These are phyloP conservation scores for Leptosphaerulina australis DNA, from an alignment of 2,329 filamentous ascomycete genomes.

Conservation along the genomic window DNA sequence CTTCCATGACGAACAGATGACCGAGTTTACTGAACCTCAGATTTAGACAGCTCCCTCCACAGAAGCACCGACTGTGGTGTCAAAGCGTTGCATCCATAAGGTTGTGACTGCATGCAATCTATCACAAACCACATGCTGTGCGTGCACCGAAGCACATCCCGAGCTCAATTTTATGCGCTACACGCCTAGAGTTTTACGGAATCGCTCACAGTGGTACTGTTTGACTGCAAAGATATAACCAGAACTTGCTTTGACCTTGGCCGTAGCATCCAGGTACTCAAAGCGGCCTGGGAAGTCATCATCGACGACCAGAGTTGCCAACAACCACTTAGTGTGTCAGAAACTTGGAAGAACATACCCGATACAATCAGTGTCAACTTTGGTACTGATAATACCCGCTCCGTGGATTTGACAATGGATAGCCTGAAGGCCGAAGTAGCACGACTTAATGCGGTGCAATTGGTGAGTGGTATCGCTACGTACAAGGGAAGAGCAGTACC, in stretches of 20 bases:
- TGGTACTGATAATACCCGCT: constrained; percentile 9
- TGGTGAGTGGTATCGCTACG: constrained; percentile 1
- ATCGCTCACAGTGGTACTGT: constrained; percentile 14
- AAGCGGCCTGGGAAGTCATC: not conserved
- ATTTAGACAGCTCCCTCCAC: not conserved
- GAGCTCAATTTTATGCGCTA: constrained; percentile 7
- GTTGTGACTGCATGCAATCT: constrained; percentile 17
- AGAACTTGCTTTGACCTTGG: not conserved
- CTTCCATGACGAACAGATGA: not conserved
- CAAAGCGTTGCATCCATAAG: constrained; percentile 22
- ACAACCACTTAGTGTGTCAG: not conserved
- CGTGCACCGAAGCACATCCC: constrained; percentile 18
- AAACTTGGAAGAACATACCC: not conserved
- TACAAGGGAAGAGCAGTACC: constrained; percentile 2
- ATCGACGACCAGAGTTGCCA: not conserved
- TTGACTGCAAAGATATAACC: constrained; percentile 11
- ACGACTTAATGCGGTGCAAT: constrained; percentile 21
- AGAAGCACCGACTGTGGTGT: constrained; percentile 1
- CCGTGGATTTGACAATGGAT: constrained; percentile 14
- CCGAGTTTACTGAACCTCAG: not conserved
- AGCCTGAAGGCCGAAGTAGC: constrained; percentile 18
- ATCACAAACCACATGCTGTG: constrained; percentile 19
- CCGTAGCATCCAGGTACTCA: not conserved
- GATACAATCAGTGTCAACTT: not conserved
- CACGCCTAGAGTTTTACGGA: not conserved